A percentile compares a stretch with the other conserved stretches of the same genome.
Evolutionary conservation across 371 early-diverging fungal species (phyloP).

Genomic region (Mortierella sp.): DNA sequence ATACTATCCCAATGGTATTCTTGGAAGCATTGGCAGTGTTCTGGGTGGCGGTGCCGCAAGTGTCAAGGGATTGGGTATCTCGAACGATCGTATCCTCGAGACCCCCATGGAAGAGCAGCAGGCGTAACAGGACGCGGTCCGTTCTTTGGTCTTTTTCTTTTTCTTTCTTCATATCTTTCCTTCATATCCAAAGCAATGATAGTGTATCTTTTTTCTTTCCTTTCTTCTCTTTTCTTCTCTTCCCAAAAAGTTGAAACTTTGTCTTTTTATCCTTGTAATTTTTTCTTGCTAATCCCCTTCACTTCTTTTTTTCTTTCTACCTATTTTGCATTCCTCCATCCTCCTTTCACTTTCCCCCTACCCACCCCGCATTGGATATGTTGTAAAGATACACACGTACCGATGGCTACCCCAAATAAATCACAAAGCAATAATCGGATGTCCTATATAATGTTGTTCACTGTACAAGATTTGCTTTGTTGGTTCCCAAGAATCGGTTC

Average conservation of each 20-base stretch:
- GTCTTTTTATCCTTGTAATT: background rate
- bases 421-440: too few relatives aligned
- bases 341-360: background rate
- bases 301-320: background rate
- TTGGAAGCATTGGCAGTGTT: background rate
- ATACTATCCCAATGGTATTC: background rate
- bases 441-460: too few relatives aligned
- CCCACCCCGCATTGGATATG: too few relatives aligned
- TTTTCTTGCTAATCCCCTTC: background rate
- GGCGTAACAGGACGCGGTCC: background rate
- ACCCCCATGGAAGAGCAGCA: conserved; percentile 37
- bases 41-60: background rate
- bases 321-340: background rate
- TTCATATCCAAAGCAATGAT: background rate
- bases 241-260: conserved; percentile 9
- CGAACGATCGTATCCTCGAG: conserved; percentile 38
- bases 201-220: background rate
- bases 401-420: too few relatives aligned
- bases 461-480: too few relatives aligned
- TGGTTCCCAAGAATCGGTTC: too few relatives aligned
- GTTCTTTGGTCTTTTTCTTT: background rate
- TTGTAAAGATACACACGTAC: too few relatives aligned
- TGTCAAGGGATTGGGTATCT: conserved; percentile 38
- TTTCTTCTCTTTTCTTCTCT: background rate
- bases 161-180: background rate